These are phyloP conservation scores for Phialophora verrucosa DNA, from an alignment of 2,329 filamentous ascomycete genomes.

Conservation along the genomic window DNA sequence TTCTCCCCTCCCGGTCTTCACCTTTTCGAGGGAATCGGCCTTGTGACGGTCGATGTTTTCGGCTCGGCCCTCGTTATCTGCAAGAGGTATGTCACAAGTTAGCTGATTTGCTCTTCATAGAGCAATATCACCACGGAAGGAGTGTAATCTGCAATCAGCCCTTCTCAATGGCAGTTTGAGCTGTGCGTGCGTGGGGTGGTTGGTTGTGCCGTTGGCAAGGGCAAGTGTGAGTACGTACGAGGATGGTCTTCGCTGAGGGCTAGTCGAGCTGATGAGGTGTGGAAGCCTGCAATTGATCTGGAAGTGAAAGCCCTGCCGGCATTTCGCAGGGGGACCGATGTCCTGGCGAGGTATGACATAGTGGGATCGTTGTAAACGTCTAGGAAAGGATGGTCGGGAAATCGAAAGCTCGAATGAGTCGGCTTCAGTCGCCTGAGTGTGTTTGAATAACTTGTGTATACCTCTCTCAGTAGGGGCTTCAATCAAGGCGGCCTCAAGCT, in stretches of 20 bases:
- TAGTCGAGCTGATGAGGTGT: constrained; percentile 30
- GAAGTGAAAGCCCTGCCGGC: constrained; percentile 18
- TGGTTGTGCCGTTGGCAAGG: background rate
- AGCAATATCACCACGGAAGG: background rate
- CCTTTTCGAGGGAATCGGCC: constrained; percentile 34
- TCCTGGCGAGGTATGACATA: constrained; percentile 33
- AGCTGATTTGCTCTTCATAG: constrained; percentile 6
- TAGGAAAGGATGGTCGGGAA: background rate
- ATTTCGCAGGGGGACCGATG: constrained; percentile 25
- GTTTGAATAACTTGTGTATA: background rate
- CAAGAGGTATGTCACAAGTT: background rate
- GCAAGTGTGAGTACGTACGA: constrained; percentile 13
- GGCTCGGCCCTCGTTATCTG: constrained; percentile 34
- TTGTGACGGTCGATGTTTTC: constrained; percentile 38
- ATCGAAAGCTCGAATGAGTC: background rate
- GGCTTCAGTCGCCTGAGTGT: background rate
- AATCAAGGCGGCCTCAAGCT: background rate
- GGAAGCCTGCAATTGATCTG: constrained; percentile 29
- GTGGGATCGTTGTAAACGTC: background rate
- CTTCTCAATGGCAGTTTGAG: background rate
- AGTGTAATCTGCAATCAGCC: background rate
- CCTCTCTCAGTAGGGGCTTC: background rate
- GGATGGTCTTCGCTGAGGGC: constrained; percentile 34
- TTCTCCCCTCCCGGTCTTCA: constrained; percentile 38
- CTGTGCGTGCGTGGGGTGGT: background rate